A percentile compares a stretch with the other conserved stretches of the same genome.
phyloP scores from a whole-genome alignment of 73 alveolate genomes.

The Tetrahymena borealis region DNA sequence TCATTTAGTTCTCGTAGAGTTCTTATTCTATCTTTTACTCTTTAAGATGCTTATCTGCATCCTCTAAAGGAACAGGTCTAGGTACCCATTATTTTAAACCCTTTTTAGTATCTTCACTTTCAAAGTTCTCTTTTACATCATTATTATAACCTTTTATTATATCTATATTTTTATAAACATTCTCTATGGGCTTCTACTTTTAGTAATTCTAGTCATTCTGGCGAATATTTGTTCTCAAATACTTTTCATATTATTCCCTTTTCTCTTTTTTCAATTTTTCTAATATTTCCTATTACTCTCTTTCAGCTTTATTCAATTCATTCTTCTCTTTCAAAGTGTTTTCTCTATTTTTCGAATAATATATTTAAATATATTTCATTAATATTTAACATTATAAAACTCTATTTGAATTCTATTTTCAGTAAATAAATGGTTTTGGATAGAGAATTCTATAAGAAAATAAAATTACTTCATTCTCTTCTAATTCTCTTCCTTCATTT shows the following conservation, averaged over 20 bases:
- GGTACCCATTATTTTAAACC: neutral
- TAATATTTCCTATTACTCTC: neutral
- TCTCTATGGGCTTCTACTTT: neutral
- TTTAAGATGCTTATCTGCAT: neutral
- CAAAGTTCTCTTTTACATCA: neutral
- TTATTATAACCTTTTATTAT: neutral
- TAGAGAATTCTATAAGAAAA: no score
- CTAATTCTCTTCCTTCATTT: neutral
- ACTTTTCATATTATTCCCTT: neutral
- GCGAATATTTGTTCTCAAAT: neutral
- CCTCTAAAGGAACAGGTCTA: neutral
- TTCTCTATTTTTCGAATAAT: neutral
- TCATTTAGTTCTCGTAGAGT: constrained; percentile 2
- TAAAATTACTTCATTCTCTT: neutral
- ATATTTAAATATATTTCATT: neutral
- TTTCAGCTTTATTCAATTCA: neutral
- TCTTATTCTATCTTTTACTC: neutral
- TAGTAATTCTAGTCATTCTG: neutral
- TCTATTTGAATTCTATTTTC: neutral
- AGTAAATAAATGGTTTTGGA: no score
- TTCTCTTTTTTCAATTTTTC: neutral
- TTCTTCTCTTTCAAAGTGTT: neutral
- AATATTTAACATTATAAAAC: neutral
- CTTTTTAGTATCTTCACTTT: neutral
- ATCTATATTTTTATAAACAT: neutral